Conservation (phyloP, 2,329 filamentous ascomycete species). For the Dothideomycetes sp. region DNA sequence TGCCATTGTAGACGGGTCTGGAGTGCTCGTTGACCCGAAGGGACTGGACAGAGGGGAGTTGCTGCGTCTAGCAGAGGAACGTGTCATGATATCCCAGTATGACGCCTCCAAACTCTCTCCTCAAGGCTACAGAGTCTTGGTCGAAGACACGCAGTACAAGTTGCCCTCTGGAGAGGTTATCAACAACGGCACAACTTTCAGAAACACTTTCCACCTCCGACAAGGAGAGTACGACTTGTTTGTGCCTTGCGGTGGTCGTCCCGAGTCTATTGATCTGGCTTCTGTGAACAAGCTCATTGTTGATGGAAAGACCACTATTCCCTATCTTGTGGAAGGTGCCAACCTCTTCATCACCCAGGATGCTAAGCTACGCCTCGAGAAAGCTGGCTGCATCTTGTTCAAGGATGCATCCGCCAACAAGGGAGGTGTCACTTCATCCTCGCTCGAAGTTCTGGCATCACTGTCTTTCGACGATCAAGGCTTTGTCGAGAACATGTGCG, state of each 20-base stretch:
- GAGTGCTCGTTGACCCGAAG: conserved; percentile 86
- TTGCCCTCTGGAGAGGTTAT: conserved; percentile 79
- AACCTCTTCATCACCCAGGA: conserved; percentile 99
- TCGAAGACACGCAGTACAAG: conserved; percentile 82
- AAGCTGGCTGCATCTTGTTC: conserved; percentile 89
- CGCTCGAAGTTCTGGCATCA: conserved; percentile 87
- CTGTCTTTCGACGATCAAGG: conserved; percentile 84
- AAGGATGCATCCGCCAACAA: conserved; percentile 99
- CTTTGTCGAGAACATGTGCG: conserved; percentile 91
- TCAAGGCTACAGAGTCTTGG: conserved; percentile 81
- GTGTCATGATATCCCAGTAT: conserved; percentile 82
- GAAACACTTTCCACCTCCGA: conserved; percentile 92
- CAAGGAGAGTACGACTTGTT: conserved; percentile 71
- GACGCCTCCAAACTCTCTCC: conserved; percentile 75
- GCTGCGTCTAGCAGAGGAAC: conserved; percentile 69
- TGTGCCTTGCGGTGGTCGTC: conserved; percentile 90
- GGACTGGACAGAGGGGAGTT: conserved; percentile 80
- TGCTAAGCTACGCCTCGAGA: conserved; percentile 87
- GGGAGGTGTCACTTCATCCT: conserved; percentile 94
- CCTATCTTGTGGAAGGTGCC: conserved; percentile 94
- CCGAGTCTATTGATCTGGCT: conserved; percentile 89
- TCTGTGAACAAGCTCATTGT: conserved; percentile 80
- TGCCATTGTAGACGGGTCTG: conserved; percentile 89
- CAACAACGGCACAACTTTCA: conserved; percentile 87
- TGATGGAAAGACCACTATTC: conserved; percentile 75